A percentile compares a stretch with the other conserved stretches of the same genome.
Evolutionary conservation across 2,329 filamentous ascomycete genomes (phyloP).

Genomic region (Myrmaecium sp.): DNA sequence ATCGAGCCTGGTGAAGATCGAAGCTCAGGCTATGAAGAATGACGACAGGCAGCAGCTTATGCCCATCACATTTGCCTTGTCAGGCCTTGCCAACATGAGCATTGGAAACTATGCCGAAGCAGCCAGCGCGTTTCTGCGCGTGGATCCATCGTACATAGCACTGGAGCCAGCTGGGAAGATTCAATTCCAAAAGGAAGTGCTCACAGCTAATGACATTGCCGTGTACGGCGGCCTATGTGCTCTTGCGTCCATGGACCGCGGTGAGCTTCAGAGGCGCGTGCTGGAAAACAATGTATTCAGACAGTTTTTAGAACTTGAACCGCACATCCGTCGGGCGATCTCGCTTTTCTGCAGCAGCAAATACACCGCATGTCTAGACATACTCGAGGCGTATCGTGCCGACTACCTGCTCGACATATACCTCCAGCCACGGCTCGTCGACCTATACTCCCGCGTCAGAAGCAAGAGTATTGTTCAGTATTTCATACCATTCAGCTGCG

Average conservation of each 20-base stretch:
- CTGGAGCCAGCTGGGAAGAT: constrained; percentile 28
- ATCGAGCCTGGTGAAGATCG: constrained; percentile 40
- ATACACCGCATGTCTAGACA: constrained; percentile 69
- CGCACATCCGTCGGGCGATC: constrained; percentile 84
- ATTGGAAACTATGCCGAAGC: constrained; percentile 45
- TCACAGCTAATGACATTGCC: constrained; percentile 75
- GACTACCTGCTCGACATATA: constrained; percentile 89
- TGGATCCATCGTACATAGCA: constrained; percentile 33
- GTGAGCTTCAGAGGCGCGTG: constrained; percentile 55
- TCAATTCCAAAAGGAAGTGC: constrained; percentile 49
- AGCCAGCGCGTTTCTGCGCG: constrained; percentile 51
- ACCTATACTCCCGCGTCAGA: constrained; percentile 59
- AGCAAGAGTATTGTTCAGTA: constrained; percentile 90
- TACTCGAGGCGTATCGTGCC: constrained; percentile 61
- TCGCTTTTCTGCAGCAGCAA: constrained; percentile 78
- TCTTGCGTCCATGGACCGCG: constrained; percentile 73
- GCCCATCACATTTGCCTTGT: constrained; percentile 48
- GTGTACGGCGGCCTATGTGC: constrained; percentile 83
- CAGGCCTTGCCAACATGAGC: constrained; percentile 44
- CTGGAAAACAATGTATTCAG: constrained; percentile 79
- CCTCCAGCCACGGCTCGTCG: constrained; percentile 54
- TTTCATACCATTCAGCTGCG: constrained; percentile 74
- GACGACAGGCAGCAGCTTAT: constrained; percentile 41
- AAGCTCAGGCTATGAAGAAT: constrained; percentile 34
- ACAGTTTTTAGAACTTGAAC: constrained; percentile 77